phyloP scores from a whole-genome alignment of 495 filamentous ascomycete genomes.

The Penicillium lividum region DNA sequence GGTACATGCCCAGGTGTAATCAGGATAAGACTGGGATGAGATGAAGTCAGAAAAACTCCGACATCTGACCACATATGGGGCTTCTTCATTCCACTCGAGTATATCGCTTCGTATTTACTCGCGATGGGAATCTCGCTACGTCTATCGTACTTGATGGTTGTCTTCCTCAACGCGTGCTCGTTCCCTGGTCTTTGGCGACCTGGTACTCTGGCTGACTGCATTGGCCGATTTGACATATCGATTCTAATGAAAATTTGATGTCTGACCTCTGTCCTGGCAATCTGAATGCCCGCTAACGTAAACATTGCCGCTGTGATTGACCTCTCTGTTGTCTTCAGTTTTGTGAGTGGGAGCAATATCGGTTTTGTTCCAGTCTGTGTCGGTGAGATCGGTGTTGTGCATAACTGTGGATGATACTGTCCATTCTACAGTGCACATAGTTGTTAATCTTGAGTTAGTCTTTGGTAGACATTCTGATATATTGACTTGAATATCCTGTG shows the following conservation, averaged over 20 bases:
- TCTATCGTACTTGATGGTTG: conserved; percentile 58
- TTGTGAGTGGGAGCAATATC: conserved; percentile 82
- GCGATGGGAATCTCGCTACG: conserved; percentile 42
- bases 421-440: conserved; percentile 82
- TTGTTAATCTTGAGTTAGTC: conserved; percentile 88
- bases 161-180: conserved; percentile 69
- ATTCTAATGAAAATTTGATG: conserved; percentile 60
- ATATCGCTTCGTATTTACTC: conserved; percentile 45
- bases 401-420: conserved; percentile 83
- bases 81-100: conserved; percentile 45
- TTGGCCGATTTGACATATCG: conserved; percentile 64
- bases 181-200: conserved; percentile 69
- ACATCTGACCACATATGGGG: conserved; percentile 44
- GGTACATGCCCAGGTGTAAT: too few relatives aligned
- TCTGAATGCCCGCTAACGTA: conserved; percentile 74
- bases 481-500: too few relatives aligned
- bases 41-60: too few relatives aligned
- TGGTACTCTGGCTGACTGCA: conserved; percentile 58
- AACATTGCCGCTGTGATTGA: conserved; percentile 63
- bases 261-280: conserved; percentile 62
- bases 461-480: too few relatives aligned
- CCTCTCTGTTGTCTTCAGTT: conserved; percentile 79
- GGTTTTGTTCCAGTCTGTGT: conserved; percentile 85
- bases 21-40: too few relatives aligned
- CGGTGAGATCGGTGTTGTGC: conserved; percentile 82